Evolutionary conservation across 2,329 filamentous ascomycete species (phyloP).

Genomic region (Ophiostoma ulmi): DNA sequence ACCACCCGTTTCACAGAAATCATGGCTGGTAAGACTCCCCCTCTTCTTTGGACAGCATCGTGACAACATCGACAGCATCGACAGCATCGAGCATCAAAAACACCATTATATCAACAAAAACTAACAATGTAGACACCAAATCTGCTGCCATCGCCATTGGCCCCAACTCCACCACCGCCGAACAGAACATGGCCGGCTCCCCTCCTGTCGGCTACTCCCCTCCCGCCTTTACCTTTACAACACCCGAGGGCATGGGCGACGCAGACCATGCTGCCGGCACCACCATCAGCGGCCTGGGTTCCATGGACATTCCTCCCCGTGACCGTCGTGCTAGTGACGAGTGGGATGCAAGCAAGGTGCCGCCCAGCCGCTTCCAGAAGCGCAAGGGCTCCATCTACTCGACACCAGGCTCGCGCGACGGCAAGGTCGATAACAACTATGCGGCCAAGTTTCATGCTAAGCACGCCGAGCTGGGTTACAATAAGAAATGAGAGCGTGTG

Average conservation of each 20-base stretch:
- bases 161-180: constrained; percentile 10
- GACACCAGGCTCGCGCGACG: constrained; percentile 60
- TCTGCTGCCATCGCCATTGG: constrained; percentile 19
- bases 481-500: constrained; percentile 32
- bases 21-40: constrained; percentile 3
- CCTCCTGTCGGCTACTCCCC: constrained; percentile 18
- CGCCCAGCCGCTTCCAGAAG: constrained; percentile 64
- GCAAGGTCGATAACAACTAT: constrained; percentile 56
- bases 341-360: constrained; percentile 57
- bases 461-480: constrained; percentile 48
- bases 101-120: neutral
- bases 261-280: neutral
- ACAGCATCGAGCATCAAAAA: neutral
- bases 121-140: constrained; percentile 9
- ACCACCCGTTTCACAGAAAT: neutral
- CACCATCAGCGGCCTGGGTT: neutral
- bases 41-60: neutral
- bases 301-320: neutral
- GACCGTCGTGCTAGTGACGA: constrained; percentile 24
- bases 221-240: constrained; percentile 18
- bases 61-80: neutral
- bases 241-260: constrained; percentile 10
- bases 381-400: constrained; percentile 64
- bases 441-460: constrained; percentile 58
- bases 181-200: constrained; percentile 10